These are phyloP conservation scores for Plantago coronopus DNA, from an alignment of 305 asterid genomes.

Conservation along the genomic window DNA sequence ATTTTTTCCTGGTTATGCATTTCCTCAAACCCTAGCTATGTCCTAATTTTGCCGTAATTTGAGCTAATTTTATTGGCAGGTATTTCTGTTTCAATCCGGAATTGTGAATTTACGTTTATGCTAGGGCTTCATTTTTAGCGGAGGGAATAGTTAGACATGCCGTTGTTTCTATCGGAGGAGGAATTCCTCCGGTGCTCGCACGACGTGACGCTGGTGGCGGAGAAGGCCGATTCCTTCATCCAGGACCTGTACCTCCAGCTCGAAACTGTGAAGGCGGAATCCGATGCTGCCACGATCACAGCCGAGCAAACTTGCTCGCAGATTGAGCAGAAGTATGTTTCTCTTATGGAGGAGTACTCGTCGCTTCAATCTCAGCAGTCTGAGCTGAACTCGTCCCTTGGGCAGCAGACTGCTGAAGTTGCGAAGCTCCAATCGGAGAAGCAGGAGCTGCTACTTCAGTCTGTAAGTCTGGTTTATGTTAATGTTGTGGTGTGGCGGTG, in stretches of 20 bases:
- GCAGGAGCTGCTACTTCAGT: conserved; percentile 49
- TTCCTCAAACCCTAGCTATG: neutral
- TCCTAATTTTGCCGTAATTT: neutral
- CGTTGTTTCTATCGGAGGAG: conserved; percentile 45
- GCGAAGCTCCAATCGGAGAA: conserved; percentile 53
- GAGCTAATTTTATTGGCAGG: neutral
- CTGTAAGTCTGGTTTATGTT: conserved; percentile 39
- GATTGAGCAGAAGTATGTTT: conserved; percentile 64
- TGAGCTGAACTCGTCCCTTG: conserved; percentile 43
- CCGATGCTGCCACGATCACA: conserved; percentile 82
- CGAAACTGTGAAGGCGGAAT: conserved; percentile 77
- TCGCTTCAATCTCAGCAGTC: conserved; percentile 50
- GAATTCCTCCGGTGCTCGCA: conserved; percentile 41
- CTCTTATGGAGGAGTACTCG: conserved; percentile 36
- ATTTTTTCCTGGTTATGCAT: too few species aligned
- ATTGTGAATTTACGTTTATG: neutral
- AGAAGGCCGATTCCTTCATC: conserved; percentile 82
- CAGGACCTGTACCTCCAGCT: conserved; percentile 55
- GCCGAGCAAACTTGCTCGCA: conserved; percentile 84
- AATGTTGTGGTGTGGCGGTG: conserved; percentile 2
- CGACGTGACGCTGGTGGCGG: conserved; percentile 41
- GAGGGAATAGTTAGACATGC: conserved; percentile 27
- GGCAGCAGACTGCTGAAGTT: conserved; percentile 46
- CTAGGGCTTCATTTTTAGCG: conserved; percentile 1
- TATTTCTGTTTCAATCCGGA: neutral